Evolutionary conservation across 192 early-diverging fungal genomes (phyloP), one percentile per base, ranked within the genome.

Genomic region (Phycomyces nitens): DNA sequence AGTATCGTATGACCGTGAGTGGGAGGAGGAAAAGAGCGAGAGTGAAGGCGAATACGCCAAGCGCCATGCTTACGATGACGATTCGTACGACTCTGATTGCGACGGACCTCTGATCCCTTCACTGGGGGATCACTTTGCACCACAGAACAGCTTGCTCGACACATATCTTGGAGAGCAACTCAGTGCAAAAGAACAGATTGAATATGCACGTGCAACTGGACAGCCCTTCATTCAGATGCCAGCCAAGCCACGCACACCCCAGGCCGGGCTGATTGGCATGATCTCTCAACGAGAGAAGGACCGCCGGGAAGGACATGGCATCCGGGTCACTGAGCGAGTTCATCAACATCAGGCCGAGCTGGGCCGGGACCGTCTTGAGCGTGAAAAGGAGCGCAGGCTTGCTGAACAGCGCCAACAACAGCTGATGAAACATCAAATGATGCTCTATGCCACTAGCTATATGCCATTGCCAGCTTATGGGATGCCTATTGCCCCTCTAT

Each of bases 151-250:
- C 29, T 57, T 76, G 20, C 39, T 73, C 20, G 71, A 66, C 22
- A 60, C 54, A 6, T 59, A 68, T 58, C 42, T 71, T 16, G 62
- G 55, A 12, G 60, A 71, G 29, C 65, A 76, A 29, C 55, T 70
- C 24, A 68, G 57, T 24, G 74, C 65, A 9, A 71, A 68, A 18
- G 74, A 76, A 52, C 74, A 76, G 20, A 76, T 65, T 15, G 74
- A 67, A 34, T 76, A 67, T 56, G 74, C 74, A n/a, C 66, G 51
- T 40, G 69, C 64, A 20, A 76, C 69, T 10, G 69, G 74, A 10
- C 74, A 76, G 40, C 74, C 74, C 26, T 58, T 76, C 11, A 70
- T 76, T 26, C 68, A 76, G 20, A 65, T 76, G 12, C 70, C 74
- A 6, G 43, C 53, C 34, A 76, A 71, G 57, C 65, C 65, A 26